Base-by-base conservation (phyloP, 2,329 filamentous ascomycete genomes). In the Fusarium drepaniforme region DNA sequence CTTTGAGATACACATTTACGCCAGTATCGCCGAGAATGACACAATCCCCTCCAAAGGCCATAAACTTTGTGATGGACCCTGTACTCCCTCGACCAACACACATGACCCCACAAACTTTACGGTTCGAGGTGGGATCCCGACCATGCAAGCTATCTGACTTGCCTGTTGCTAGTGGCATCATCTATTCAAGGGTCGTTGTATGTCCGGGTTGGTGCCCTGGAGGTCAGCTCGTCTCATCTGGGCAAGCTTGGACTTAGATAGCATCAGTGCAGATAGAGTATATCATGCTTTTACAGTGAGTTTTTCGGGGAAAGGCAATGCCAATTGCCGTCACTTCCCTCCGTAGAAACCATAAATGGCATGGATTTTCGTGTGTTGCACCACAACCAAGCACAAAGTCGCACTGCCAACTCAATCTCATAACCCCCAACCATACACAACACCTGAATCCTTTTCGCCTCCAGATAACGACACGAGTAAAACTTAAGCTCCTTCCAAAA, bases 1-100 rank as follows among this genome's bases (percentile, higher is more conserved):
- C 13, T 53, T 18, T 15, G 12, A 38, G 23, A n/a, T 12, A n/a
- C n/a, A 21, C 21, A 15, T n/a, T 40, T 58, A 33, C 57, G 64
- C 42, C 37, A 59, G 33, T 18, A 30, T 60, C 44, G 68, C 40
- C 23, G 46, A 51, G 33, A 46, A 72, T 72, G 64, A 51, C 68
- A 72, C 65, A 72, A 72, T 72, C 21, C 25, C 46, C 15, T 5
- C 30, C 23, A 42, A 40, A 37, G n/a, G 18, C 23, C 35, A 23
- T 58, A 46, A 28, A 33, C 40, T 16, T 13, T 68, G 23, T 61
- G 37, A 67, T 44, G 38, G 49, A 68, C 13, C 56, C 21, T 25
- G 30, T 25, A 51, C 60, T 46, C n/a, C 56, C 18, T 40, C 21
- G 42, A 42, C 57, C 37, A 38, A 59, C 57, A 59, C 23, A 35